phyloP scores from a whole-genome alignment of 2,329 filamentous ascomycete genomes.

The Colletotrichum magnum region DNA sequence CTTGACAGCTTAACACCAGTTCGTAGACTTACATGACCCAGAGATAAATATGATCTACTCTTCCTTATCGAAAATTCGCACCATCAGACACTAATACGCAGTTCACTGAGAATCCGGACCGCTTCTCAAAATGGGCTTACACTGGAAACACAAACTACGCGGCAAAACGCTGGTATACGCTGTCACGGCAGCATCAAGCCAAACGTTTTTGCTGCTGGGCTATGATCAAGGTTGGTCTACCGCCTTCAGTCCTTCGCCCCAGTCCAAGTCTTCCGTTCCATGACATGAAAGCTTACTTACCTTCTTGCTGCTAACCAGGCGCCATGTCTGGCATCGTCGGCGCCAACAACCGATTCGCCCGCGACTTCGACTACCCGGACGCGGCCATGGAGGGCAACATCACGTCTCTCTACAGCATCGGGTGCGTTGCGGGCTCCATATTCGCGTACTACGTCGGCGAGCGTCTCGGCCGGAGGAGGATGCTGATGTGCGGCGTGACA shows the following conservation, averaged over 20 bases:
- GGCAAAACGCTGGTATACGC: conserved; percentile 5
- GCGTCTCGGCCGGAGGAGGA: no score
- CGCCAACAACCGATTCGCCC: conserved; percentile 56
- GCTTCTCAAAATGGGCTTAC: not conserved
- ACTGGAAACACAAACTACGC: conserved; percentile 8
- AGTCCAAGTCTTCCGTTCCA: not conserved
- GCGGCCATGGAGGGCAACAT: conserved; percentile 55
- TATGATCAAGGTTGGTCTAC: conserved; percentile 12
- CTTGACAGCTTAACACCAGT: not conserved
- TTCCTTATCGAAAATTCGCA: not conserved
- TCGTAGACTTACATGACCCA: not conserved
- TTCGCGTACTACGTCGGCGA: conserved; percentile 49
- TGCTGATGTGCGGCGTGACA: no score
- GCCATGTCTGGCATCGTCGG: conserved; percentile 52
- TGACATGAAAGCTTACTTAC: not conserved
- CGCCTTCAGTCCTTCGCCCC: not conserved
- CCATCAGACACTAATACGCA: not conserved
- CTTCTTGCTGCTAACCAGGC: not conserved
- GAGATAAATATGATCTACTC: not conserved
- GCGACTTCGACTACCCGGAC: conserved; percentile 53
- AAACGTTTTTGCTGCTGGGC: conserved; percentile 6
- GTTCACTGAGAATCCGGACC: not conserved
- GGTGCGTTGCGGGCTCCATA: conserved; percentile 48
- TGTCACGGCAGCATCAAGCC: conserved; percentile 4
- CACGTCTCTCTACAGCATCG: conserved; percentile 48